These are phyloP conservation scores for Mayamaea pseudoterrestris DNA, from an alignment of 108 stramenopile species.

Conservation along the genomic window DNA sequence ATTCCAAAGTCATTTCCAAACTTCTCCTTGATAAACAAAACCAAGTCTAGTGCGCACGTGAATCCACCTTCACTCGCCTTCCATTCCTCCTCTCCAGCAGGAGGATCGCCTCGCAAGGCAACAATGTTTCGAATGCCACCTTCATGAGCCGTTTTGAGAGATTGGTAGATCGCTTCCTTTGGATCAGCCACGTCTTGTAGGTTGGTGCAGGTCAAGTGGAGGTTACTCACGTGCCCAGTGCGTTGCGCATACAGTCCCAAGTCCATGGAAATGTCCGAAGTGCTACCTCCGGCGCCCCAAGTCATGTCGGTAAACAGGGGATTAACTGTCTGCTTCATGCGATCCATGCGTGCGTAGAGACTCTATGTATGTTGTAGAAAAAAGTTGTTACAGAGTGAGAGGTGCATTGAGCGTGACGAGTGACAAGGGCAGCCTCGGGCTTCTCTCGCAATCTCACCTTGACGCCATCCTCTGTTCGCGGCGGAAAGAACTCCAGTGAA, in stretches of 20 bases:
- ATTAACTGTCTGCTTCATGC: conserved; percentile 69
- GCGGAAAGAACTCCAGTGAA: conserved; percentile 98
- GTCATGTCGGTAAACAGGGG: conserved; percentile 97
- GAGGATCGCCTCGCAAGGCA: conserved; percentile 98
- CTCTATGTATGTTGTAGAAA: too few species aligned
- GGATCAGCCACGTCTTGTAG: conserved; percentile 55
- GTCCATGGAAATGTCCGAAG: conserved; percentile 90
- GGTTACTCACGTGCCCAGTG: conserved; percentile 89
- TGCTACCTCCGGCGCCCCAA: conserved; percentile 99
- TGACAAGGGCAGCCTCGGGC: too few species aligned
- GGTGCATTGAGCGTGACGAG: too few species aligned
- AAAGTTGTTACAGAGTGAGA: too few species aligned
- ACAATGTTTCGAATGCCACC: conserved; percentile 96
- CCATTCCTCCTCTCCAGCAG: conserved; percentile 94
- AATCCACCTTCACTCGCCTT: conserved; percentile 93
- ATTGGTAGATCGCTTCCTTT: conserved; percentile 71
- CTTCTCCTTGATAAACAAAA: conserved; percentile 85
- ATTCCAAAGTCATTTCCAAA: conserved; percentile 91
- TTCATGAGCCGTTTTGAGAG: conserved; percentile 63
- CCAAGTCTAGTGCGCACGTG: conserved; percentile 94
- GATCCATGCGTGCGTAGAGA: conserved; percentile 87
- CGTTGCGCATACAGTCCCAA: conserved; percentile 72
- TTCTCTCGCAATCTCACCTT: too few species aligned
- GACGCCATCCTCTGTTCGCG: conserved; percentile 90
- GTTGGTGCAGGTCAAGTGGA: conserved; percentile 99